These are phyloP conservation scores for Sclerotinia trifoliorum DNA, from an alignment of 2,329 filamentous ascomycete genomes.

Conservation along the genomic window DNA sequence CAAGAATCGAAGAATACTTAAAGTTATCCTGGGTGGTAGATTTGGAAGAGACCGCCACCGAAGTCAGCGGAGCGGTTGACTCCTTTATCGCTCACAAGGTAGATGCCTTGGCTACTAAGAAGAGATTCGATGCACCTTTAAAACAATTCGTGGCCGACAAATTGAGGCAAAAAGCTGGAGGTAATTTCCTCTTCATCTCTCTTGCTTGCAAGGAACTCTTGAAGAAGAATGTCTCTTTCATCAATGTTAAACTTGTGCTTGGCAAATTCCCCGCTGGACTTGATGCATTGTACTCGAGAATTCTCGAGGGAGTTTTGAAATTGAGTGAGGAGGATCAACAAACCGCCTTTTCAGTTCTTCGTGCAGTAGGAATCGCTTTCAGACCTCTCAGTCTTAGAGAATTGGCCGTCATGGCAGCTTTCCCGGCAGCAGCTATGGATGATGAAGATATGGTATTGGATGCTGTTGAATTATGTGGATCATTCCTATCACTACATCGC, in stretches of 20 bases:
- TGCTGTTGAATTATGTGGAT: constrained; percentile 17
- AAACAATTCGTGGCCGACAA: constrained; percentile 21
- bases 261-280: constrained; percentile 19
- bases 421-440: constrained; percentile 13
- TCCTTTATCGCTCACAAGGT: constrained; percentile 19
- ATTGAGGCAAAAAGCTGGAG: constrained; percentile 13
- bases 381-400: constrained; percentile 21
- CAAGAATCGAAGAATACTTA: constrained; percentile 19
- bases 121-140: constrained; percentile 20
- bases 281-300: constrained; percentile 19
- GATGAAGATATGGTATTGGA: constrained; percentile 19
- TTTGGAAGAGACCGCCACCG: constrained; percentile 13
- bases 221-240: constrained; percentile 19
- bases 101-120: constrained; percentile 11
- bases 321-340: constrained; percentile 20
- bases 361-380: constrained; percentile 21
- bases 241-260: constrained; percentile 21
- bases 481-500: constrained; percentile 18
- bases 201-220: constrained; percentile 22
- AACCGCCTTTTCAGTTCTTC: constrained; percentile 19
- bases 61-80: constrained; percentile 9
- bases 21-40: constrained; percentile 18
- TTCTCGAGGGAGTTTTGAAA: constrained; percentile 18
- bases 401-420: constrained; percentile 22
- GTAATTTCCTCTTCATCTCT: constrained; percentile 20